A percentile compares a stretch with the other conserved stretches of the same genome.
These are phyloP conservation scores for Pythium myriotylum DNA, from an alignment of 352 stramenopile species.

Conservation along the genomic window DNA sequence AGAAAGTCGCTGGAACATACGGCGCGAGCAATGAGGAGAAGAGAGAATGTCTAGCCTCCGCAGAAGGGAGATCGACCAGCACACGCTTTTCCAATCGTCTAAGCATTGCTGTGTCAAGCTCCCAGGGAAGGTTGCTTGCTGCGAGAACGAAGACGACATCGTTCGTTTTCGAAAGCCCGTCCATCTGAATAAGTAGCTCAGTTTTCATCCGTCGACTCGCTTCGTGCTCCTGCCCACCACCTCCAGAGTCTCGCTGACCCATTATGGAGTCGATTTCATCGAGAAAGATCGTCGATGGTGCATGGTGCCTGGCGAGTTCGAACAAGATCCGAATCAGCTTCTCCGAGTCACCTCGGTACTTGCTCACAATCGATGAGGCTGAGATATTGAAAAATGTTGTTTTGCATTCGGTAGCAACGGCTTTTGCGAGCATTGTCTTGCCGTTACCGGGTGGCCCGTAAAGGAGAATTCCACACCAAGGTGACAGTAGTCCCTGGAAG, in stretches of 20 bases:
- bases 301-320: slow-evolving; percentile 78
- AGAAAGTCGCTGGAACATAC: slow-evolving; percentile 56
- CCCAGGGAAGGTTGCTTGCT: slow-evolving; percentile 84
- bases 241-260: slow-evolving; percentile 77
- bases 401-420: slow-evolving; percentile 82
- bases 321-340: slow-evolving; percentile 89
- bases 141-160: slow-evolving; percentile 85
- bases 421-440: slow-evolving; percentile 90
- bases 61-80: slow-evolving; percentile 70
- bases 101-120: slow-evolving; percentile 80
- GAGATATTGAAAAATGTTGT: slow-evolving; percentile 91
- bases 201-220: slow-evolving; percentile 88
- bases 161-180: slow-evolving; percentile 75
- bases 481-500: slow-evolving; percentile 91
- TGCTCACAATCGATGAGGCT: slow-evolving; percentile 85
- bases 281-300: slow-evolving; percentile 85
- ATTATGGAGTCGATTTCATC: slow-evolving; percentile 92
- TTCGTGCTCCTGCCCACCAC: slow-evolving; percentile 81
- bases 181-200: slow-evolving; percentile 88
- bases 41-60: slow-evolving; percentile 56
- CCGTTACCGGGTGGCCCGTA: slow-evolving; percentile 86
- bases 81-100: slow-evolving; percentile 84
- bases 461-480: slow-evolving; percentile 91
- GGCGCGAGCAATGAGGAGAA: slow-evolving; percentile 63
- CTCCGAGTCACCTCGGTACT: slow-evolving; percentile 85